A percentile compares a stretch with the other conserved stretches of the same genome.
phyloP scores from a whole-genome alignment of 805 yeast species.

The Sungouiozyma intestinalis region DNA sequence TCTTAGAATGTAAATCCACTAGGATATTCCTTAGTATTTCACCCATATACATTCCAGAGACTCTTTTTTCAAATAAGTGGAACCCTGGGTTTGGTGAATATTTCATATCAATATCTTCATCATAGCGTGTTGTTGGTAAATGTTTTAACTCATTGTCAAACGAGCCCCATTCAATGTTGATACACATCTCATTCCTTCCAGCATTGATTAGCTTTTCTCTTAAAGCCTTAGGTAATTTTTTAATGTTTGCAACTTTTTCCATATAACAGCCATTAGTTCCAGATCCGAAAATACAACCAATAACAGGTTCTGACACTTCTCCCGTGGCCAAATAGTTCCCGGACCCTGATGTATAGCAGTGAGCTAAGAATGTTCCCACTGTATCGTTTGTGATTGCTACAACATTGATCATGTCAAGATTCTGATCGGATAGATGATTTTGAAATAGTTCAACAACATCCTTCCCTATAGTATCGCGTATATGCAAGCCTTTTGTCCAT shows the following conservation, averaged over 20 bases:
- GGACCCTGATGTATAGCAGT: constrained; percentile 59
- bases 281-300: constrained; percentile 93
- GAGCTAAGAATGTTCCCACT: constrained; percentile 83
- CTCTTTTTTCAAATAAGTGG: constrained; percentile 89
- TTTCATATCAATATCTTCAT: constrained; percentile 52
- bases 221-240: constrained; percentile 50
- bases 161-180: constrained; percentile 98
- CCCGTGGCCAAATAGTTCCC: constrained; percentile 38
- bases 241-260: constrained; percentile 64
- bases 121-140: constrained; percentile 73
- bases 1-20: constrained; percentile 52
- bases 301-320: constrained; percentile 61
- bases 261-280: constrained; percentile 96
- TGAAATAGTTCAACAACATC: constrained; percentile 75
- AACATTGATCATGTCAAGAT: constrained; percentile 51
- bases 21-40: constrained; percentile 72
- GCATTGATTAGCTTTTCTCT: constrained; percentile 30
- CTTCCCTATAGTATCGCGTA: constrained; percentile 72
- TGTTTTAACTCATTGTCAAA: constrained; percentile 74
- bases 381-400: constrained; percentile 94
- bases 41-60: constrained; percentile 88
- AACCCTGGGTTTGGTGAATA: constrained; percentile 71
- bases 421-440: constrained; percentile 46
- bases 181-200: constrained; percentile 63
- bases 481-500: constrained; percentile 94